Base-by-base conservation (phyloP, 192 early-diverging fungal genomes). In the Backusella liffmaniae region DNA sequence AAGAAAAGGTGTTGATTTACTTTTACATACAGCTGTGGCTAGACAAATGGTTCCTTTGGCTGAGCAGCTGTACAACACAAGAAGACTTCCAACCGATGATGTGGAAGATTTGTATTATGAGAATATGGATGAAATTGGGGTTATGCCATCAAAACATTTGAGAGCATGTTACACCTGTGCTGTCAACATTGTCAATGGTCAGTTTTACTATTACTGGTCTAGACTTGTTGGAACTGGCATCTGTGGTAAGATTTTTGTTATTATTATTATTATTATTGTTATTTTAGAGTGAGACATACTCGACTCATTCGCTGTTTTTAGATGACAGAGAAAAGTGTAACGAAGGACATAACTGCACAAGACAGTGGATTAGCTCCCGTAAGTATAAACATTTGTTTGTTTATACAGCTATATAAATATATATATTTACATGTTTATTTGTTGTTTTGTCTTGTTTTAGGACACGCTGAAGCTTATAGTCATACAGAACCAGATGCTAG, bases 121-220 rank as follows among this genome's bases (percentile, higher is more conserved):
- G 10, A 36, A 35, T 26, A 65, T 73, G 4, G 36, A 13, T 29
- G 37, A 73, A 13, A 6, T 39, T 16, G 36, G 51, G 1, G 13
- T 62, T 37, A 41, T 41, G 18, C 72, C 72, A 21, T 73, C 72
- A 39, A 30, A 62, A n/a, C 23, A 62, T 39, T 7, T 73, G 39
- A 42, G 32, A 13, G 56, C 72, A 41, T 73, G 72, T 42, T 73
- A 73, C 35, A 65, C 51, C 3, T 73, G 72, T 42, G 53, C 56
- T 42, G 56, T 41, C 23, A 65, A 42, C 15, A 73, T 73, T 29
- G 56, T 65, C 10, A 73, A 73, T 73, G 72, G 72, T 0, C 72
- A 73, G 37, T 73, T 73, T 16, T 73, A 62, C 39, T 53, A 56
- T 37, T 73, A 73, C 41, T 73, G 72, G 72, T 62, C 56, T 9